phyloP scores from a whole-genome alignment of 768 basidiomycete genomes.

The Lentinula edodes region DNA sequence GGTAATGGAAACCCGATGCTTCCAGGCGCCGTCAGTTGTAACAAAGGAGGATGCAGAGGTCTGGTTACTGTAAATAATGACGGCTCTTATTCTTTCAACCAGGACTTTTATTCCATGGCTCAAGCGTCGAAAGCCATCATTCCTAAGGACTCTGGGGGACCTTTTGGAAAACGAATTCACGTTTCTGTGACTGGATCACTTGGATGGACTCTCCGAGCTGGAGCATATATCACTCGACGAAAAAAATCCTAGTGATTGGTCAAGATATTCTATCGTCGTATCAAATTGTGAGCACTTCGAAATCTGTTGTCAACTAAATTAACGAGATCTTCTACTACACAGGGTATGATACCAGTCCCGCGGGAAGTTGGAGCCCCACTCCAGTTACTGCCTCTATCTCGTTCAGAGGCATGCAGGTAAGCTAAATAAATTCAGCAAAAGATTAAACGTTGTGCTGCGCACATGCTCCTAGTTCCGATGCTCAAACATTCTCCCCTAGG shows the following conservation, averaged over 20 bases:
- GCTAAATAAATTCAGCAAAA: neutral
- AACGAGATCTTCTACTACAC: slow-evolving; percentile 6
- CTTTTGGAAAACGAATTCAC: slow-evolving; percentile 32
- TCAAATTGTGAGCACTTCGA: slow-evolving; percentile 32
- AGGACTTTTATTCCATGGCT: slow-evolving; percentile 32
- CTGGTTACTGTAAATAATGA: slow-evolving; percentile 17
- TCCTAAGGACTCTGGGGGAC: slow-evolving; percentile 40
- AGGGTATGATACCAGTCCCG: slow-evolving; percentile 28
- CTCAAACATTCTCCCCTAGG: slow-evolving; percentile 11
- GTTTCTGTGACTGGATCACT: slow-evolving; percentile 28
- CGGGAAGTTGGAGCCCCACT: slow-evolving; percentile 31
- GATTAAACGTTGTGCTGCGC: neutral
- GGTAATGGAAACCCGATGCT: slow-evolving; percentile 29
- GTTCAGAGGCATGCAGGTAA: slow-evolving; percentile 42
- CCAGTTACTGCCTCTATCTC: slow-evolving; percentile 38
- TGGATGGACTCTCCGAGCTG: slow-evolving; percentile 35
- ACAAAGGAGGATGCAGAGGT: slow-evolving; percentile 1
- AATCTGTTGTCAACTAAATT: neutral
- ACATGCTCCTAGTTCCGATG: neutral
- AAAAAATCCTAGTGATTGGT: slow-evolving; percentile 32
- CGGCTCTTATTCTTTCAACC: slow-evolving; percentile 4
- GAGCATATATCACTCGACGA: slow-evolving; percentile 42
- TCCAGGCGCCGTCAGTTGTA: neutral
- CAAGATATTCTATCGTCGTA: slow-evolving; percentile 46
- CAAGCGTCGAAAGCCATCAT: slow-evolving; percentile 47